Base-by-base conservation (phyloP, 495 filamentous ascomycete species). In the Xylaria castorea region DNA sequence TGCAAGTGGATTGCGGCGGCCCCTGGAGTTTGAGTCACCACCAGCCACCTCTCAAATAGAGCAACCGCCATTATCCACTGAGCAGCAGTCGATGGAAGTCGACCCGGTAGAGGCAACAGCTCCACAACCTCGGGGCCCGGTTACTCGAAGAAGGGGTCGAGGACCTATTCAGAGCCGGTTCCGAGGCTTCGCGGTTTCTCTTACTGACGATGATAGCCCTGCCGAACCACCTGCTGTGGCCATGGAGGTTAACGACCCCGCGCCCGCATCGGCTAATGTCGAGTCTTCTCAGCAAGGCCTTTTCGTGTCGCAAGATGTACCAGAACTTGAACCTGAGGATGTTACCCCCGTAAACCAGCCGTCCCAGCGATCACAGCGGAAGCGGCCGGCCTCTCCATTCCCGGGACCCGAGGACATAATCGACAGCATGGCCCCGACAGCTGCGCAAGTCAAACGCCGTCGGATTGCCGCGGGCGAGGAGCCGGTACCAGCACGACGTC, bases 361-460 rank as follows among this genome's bases (percentile, higher is more conserved):
- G 9, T 75, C 80, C 9, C 83, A 83, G 25, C 44, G n/a, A 53
- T 48, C 60, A 5, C 32, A 12, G 51, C 80, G 85, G 40, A 90
- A 90, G 75, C 83, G 86, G 22, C 71, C 78, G 0, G 79, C 84
- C 5, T 77, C 84, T 2, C 81, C 80, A 3, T 63, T 81, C 40
- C 75, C 84, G 11, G 82, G 83, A 27, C 36, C 55, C 22, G 78
- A 79, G 53, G 87, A 91, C 25, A 68, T 90, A 12, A 84, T 94
- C 71, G 87, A 92, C 12, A 80, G 82, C 20, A 85, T 97, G 27
- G 87, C 94, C 1, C 92, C 93, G 0, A 90, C 89, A 6, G 89
- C 93, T 34, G 87, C 89, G 22, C 90, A 90, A 20, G 86, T 93
- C 77, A 97, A 97, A 80, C 88, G 89, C 18, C 89, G 90, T 14